phyloP scores from a whole-genome alignment of 1,284 basidiomycete species.

The Malassezia vespertilionis region DNA sequence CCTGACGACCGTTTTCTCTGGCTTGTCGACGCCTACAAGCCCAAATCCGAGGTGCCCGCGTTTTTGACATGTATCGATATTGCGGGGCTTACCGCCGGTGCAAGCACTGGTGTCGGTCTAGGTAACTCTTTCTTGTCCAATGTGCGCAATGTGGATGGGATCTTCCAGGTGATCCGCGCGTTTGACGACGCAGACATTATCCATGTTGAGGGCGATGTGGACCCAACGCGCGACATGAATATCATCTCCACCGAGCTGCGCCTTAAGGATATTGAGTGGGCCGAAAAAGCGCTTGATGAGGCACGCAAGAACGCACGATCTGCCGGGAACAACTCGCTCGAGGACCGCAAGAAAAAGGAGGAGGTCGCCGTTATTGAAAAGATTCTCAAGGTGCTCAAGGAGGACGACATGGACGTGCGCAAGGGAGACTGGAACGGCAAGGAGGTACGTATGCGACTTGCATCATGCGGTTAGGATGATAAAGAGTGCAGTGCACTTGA shows the following conservation, averaged over 20 bases:
- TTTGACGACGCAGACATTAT: constrained; percentile 98
- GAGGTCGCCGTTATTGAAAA: constrained; percentile 79
- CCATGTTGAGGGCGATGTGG: constrained; percentile 96
- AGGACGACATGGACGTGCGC: constrained; percentile 79
- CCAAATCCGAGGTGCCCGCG: constrained; percentile 73
- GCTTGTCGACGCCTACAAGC: constrained; percentile 85
- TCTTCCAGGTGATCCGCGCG: constrained; percentile 95
- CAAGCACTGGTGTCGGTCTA: constrained; percentile 92
- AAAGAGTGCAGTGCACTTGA: constrained; percentile 64
- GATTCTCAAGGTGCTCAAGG: constrained; percentile 65
- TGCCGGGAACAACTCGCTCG: constrained; percentile 64
- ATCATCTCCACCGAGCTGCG: constrained; percentile 73
- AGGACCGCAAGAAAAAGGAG: constrained; percentile 91
- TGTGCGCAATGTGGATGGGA: constrained; percentile 95
- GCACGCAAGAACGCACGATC: constrained; percentile 34
- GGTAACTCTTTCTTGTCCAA: constrained; percentile 97
- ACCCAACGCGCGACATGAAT: constrained; percentile 92
- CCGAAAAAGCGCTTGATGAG: constrained; percentile 74
- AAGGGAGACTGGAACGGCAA: constrained; percentile 92
- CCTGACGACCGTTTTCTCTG: constrained; percentile 90
- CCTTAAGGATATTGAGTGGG: constrained; percentile 98
- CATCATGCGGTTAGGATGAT: constrained; percentile 54
- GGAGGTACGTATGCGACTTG: constrained; percentile 63
- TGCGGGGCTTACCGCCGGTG: constrained; percentile 88
- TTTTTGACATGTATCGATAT: constrained; percentile 98